A percentile compares a stretch with the other conserved stretches of the same genome.
These are phyloP conservation scores for Backusella circina DNA, from an alignment of 192 early-diverging fungal species.

Conservation along the genomic window DNA sequence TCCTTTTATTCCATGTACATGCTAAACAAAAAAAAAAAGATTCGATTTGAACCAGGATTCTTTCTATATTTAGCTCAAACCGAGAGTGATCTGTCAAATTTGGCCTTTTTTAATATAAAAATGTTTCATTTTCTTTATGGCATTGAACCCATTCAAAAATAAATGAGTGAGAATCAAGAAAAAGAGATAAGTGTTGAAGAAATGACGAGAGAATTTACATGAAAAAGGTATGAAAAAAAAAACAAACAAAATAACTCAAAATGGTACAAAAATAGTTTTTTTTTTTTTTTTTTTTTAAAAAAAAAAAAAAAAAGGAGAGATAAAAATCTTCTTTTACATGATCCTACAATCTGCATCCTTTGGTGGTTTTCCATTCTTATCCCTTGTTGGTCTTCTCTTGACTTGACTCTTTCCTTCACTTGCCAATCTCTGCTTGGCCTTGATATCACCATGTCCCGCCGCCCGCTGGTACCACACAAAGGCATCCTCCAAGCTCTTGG, in stretches of 20 bases:
- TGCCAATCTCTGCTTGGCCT: slow-evolving; percentile 80
- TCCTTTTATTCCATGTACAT: too few species aligned
- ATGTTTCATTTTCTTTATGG: too few species aligned
- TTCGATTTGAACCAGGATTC: too few species aligned
- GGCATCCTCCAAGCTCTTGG: slow-evolving; percentile 70
- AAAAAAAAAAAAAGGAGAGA: not conserved
- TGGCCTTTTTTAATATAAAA: too few species aligned
- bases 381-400: slow-evolving; percentile 23
- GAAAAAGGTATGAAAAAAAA: too few species aligned
- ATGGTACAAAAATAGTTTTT: not conserved
- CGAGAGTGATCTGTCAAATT: too few species aligned
- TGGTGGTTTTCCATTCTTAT: slow-evolving; percentile 16
- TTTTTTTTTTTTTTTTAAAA: not conserved
- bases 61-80: too few species aligned
- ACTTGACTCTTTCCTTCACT: slow-evolving; percentile 2
- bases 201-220: too few species aligned
- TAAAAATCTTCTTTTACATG: slow-evolving; percentile 28
- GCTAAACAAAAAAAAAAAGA: too few species aligned
- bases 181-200: too few species aligned
- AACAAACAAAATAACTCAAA: not conserved
- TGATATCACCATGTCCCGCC: slow-evolving; percentile 76
- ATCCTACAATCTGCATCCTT: slow-evolving; percentile 32
- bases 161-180: too few species aligned
- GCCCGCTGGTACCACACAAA: slow-evolving; percentile 83
- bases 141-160: too few species aligned